Percentiles rank a stretch among this genome's conserved stretches.
These are phyloP conservation scores for Sicyos edulis DNA, from an alignment of 306 rosid species.

Conservation along the genomic window DNA sequence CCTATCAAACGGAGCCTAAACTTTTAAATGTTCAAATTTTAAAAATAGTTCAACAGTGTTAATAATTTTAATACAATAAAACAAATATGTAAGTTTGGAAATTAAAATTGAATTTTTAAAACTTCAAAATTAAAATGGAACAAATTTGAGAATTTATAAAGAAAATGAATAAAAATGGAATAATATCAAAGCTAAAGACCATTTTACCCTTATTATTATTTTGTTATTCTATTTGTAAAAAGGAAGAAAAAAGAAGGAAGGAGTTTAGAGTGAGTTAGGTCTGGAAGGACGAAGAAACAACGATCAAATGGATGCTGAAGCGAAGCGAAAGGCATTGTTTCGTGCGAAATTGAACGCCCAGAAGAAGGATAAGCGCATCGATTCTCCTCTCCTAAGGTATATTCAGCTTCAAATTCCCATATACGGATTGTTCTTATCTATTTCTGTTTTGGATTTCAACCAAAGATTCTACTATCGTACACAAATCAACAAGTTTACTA, in stretches of 20 bases:
- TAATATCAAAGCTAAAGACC: too few relatives aligned
- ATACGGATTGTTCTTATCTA: neutral
- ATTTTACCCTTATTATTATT: too few relatives aligned
- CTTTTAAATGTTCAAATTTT: too few relatives aligned
- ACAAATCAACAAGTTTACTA: neutral
- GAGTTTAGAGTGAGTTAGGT: neutral
- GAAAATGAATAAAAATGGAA: too few relatives aligned
- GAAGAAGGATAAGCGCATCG: conserved; percentile 77
- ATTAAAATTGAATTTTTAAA: too few relatives aligned
- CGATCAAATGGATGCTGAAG: conserved; percentile 39
- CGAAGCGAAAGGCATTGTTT: conserved; percentile 55
- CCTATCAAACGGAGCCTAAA: too few relatives aligned
- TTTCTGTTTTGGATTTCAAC: neutral
- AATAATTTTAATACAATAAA: too few relatives aligned
- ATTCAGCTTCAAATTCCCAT: neutral
- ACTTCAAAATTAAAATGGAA: too few relatives aligned
- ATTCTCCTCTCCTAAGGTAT: conserved; percentile 76
- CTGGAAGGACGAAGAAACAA: neutral
- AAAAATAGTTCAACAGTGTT: too few relatives aligned
- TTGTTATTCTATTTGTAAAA: too few relatives aligned
- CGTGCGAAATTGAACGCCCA: conserved; percentile 75
- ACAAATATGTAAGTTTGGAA: too few relatives aligned
- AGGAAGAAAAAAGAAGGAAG: neutral
- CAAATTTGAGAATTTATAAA: too few relatives aligned
- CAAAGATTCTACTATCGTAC: neutral